Evolutionary conservation across 306 rosid genomes (phyloP).

Genomic region (Cicer bijugum): DNA sequence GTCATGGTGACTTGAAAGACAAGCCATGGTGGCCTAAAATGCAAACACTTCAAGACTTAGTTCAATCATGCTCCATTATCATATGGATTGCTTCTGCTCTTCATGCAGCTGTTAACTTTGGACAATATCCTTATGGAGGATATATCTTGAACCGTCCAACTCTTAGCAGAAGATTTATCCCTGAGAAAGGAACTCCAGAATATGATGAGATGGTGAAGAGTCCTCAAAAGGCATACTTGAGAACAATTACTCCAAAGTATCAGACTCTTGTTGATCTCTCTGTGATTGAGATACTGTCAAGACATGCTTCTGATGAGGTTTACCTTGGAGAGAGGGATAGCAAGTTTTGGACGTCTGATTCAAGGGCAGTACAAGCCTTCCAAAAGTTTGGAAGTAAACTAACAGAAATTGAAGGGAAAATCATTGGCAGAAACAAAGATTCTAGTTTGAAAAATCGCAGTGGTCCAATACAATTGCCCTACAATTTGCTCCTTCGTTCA

Average conservation of each 20-base stretch:
- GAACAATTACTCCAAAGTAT: constrained; percentile 66
- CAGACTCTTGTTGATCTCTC: constrained; percentile 63
- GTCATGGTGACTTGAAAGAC: constrained; percentile 68
- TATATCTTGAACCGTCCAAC: constrained; percentile 73
- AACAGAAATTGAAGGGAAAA: constrained; percentile 36
- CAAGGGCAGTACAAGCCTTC: constrained; percentile 44
- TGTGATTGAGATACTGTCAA: constrained; percentile 69
- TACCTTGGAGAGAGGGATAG: constrained; percentile 59
- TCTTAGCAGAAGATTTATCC: constrained; percentile 57
- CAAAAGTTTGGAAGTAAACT: constrained; percentile 49
- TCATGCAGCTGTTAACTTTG: constrained; percentile 76
- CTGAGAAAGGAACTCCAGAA: constrained; percentile 58
- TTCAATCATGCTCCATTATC: constrained; percentile 52
- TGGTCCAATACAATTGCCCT: constrained; percentile 68
- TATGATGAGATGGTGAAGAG: constrained; percentile 58
- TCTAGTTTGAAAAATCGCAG: constrained; percentile 47
- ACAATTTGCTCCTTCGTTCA: constrained; percentile 68
- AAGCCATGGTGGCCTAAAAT: constrained; percentile 72
- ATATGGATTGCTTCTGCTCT: constrained; percentile 81
- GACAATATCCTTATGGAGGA: constrained; percentile 78
- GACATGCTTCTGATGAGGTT: constrained; percentile 68
- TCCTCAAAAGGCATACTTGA: constrained; percentile 55
- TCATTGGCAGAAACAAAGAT: constrained; percentile 36
- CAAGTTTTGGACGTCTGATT: constrained; percentile 45
- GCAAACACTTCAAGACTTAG: constrained; percentile 51